These are phyloP conservation scores for Hypoxylon sp. DNA, from an alignment of 2,329 filamentous ascomycete genomes.

Conservation along the genomic window DNA sequence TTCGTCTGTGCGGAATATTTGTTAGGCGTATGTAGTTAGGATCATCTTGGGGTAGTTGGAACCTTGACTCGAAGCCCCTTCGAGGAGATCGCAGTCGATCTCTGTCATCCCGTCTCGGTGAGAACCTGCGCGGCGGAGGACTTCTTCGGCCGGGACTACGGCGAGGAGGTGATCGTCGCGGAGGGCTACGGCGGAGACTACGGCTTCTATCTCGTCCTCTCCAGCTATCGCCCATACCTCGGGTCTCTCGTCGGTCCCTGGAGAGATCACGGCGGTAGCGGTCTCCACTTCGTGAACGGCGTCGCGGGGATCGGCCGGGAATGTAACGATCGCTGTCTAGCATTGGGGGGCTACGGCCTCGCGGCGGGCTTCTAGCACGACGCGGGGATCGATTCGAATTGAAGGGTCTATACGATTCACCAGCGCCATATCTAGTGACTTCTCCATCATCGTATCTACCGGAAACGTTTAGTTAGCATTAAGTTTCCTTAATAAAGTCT, in stretches of 20 bases:
- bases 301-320: slow-evolving; percentile 59
- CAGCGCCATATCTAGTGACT: slow-evolving; percentile 73
- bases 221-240: slow-evolving; percentile 55
- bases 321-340: slow-evolving; percentile 61
- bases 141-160: slow-evolving; percentile 56
- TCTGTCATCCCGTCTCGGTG: slow-evolving; percentile 58
- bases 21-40: slow-evolving; percentile 52
- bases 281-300: slow-evolving; percentile 60
- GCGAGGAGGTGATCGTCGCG: slow-evolving; percentile 54
- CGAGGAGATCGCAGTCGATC: slow-evolving; percentile 60
- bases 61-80: slow-evolving; percentile 58
- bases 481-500: not conserved
- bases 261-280: slow-evolving; percentile 59
- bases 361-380: slow-evolving; percentile 52
- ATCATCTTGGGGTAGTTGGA: slow-evolving; percentile 48
- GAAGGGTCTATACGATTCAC: slow-evolving; percentile 73
- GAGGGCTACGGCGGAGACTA: slow-evolving; percentile 57
- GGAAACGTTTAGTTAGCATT: slow-evolving; percentile 15
- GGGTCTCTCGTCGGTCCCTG: slow-evolving; percentile 51
- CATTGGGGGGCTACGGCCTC: slow-evolving; percentile 57
- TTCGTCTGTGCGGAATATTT: slow-evolving; percentile 58
- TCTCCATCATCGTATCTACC: slow-evolving; percentile 73
- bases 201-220: slow-evolving; percentile 60
- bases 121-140: slow-evolving; percentile 57
- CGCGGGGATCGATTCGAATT: slow-evolving; percentile 66